phyloP scores from a whole-genome alignment of 495 filamentous ascomycete genomes.

The Aspergillus heteromorphus region DNA sequence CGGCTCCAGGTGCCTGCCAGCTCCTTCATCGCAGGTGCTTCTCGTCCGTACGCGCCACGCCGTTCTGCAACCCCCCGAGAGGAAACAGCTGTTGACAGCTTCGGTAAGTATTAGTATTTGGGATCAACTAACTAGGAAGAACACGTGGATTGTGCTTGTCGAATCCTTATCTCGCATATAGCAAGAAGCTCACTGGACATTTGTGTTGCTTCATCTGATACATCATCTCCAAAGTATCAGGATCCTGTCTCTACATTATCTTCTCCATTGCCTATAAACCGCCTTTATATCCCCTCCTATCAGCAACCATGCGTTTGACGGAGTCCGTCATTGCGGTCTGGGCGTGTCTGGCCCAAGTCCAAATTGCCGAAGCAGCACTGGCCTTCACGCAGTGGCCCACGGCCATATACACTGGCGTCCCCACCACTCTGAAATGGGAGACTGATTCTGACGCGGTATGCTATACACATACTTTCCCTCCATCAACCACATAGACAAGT shows the following conservation, averaged over 20 bases:
- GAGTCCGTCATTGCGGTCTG: slow-evolving; percentile 29
- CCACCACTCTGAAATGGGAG: slow-evolving; percentile 37
- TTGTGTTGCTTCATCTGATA: neutral
- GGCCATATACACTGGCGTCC: slow-evolving; percentile 33
- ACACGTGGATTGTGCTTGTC: neutral
- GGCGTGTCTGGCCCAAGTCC: slow-evolving; percentile 23
- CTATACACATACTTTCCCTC: neutral
- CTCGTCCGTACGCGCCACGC: neutral
- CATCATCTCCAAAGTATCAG: too few species aligned
- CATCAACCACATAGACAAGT: neutral
- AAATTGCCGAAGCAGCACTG: slow-evolving; percentile 28
- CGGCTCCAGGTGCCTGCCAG: neutral
- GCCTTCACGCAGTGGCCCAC: slow-evolving; percentile 42
- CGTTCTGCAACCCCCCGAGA: neutral
- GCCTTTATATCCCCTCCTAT: neutral
- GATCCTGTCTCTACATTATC: too few species aligned
- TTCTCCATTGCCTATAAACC: too few species aligned
- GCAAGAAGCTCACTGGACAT: neutral
- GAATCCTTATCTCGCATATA: neutral
- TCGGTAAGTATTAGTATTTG: neutral
- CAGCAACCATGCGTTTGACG: slow-evolving; percentile 25
- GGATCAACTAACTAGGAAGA: neutral
- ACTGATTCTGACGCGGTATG: slow-evolving; percentile 33
- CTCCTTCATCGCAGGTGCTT: neutral
- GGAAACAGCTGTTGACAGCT: neutral